Conservation (phyloP, 106 monocot species). For the Alisma plantagoaquatica region DNA sequence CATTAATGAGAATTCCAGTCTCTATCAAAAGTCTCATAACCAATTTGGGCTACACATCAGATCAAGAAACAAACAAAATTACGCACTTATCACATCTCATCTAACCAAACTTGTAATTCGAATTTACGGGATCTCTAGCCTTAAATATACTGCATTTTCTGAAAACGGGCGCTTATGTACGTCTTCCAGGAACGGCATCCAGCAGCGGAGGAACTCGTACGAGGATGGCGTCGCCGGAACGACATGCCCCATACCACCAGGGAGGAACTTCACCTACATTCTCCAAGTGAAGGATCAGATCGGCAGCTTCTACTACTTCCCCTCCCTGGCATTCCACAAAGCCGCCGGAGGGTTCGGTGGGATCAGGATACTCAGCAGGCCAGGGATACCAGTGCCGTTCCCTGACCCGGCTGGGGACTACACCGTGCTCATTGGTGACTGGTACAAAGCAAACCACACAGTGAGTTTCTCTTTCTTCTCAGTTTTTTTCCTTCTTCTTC, state of each 20-base stretch:
- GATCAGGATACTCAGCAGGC: constrained; percentile 14
- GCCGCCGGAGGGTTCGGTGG: constrained; percentile 16
- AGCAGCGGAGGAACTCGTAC: constrained; percentile 18
- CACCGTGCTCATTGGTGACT: constrained; percentile 19
- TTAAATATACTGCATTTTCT: too few species aligned
- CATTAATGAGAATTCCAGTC: too few species aligned
- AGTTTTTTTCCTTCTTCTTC: background rate
- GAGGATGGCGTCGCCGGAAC: constrained; percentile 14
- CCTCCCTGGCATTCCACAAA: constrained; percentile 14
- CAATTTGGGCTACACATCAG: too few species aligned
- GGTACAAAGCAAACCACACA: constrained; percentile 19
- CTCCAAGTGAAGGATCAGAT: constrained; percentile 19
- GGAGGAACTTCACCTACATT: constrained; percentile 16
- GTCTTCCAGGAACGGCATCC: constrained; percentile 14
- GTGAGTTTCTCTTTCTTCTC: background rate
- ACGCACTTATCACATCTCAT: too few species aligned
- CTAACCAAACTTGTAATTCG: too few species aligned
- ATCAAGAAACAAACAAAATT: too few species aligned
- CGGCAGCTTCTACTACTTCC: constrained; percentile 24
- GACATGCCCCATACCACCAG: constrained; percentile 13
- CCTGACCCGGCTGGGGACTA: constrained; percentile 15
- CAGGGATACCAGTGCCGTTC: constrained; percentile 16
- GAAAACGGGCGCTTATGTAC: too few species aligned
- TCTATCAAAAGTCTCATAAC: too few species aligned
- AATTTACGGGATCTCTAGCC: too few species aligned